Base-by-base conservation (phyloP, 345 rosid genomes). In the Eucalyptus cloeziana region DNA sequence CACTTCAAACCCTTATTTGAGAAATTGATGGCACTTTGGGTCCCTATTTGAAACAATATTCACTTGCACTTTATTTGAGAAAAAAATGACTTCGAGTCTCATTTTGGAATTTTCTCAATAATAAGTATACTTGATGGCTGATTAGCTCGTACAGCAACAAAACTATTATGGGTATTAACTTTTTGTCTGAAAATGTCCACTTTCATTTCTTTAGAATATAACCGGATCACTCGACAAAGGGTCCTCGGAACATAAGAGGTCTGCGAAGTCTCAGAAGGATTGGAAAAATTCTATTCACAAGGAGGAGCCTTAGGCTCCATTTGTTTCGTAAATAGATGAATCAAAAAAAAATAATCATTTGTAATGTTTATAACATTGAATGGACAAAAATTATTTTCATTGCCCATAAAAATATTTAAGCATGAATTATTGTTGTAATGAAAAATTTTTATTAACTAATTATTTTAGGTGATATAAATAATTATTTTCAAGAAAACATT, bases 391-490 rank as follows among this genome's bases (percentile, higher is more conserved):
- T 52, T 52, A 52, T 52, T 52, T 52, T 52, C 58, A 19, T 52
- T 21, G 2, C 0, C 2, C 5, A 21, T 52, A 52, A 52, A 52
- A 52, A 52, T 19, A 52, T 52, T 52, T 19, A 0, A 1, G 5
- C 2, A 7, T 19, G 7, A 19, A 52, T 52, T 7, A 52, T 19
- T 52, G 2, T 19, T 7, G 58, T 19, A 5, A 52, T 52, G 25
- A 19, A 52, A 7, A 52, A 2, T 1, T 7, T 52, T 19, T 0
- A 52, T 52, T 52, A 0, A 52, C 24, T 52, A 52, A 52, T 19
- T 52, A 52, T 52, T 52, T 52, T 52, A 52, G 0, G 0, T 19
- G 1, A 52, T 3, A 52, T 0, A 52, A 52, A 52, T 1, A 0
- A 52, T 52, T 19, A 52, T 52, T 52, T 52, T 52, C 24, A 52